Evolutionary conservation across 441 rosid species (phyloP), one percentile per base, ranked within the genome.

Genomic region (Syzygium malaccense): DNA sequence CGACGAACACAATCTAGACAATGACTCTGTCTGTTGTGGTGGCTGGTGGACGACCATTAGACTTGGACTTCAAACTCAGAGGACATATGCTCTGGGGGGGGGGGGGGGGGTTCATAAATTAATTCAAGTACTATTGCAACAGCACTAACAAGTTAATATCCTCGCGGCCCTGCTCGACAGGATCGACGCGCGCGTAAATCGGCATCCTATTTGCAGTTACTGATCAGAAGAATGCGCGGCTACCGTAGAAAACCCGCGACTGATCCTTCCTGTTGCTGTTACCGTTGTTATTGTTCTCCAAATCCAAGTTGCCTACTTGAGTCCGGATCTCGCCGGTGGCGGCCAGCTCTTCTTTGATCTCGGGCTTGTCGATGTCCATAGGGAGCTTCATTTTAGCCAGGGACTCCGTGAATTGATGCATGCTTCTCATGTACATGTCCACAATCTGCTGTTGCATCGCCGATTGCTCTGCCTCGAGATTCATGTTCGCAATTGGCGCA

Each of bases 351-450:
- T 91, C 91, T 86, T 92, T 92, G 7, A 68, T 30, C 87, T 91
- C 91, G 0, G 90, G 93, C 85, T 93, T 94, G 90, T 91, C 95
- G 18, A 96, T 93, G 91, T 96, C 95, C 96, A 96, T 94, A 0
- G 98, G 99, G 19, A 97, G 98, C 93, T 98, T 96, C 99, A 97
- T 97, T 58, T 96, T 94, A 7, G 97, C 96, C 86, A 97, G 91
- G 19, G 99, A 96, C 87, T 97, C 99, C 1, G 98, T 96, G 41
- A 96, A 97, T 79, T 96, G 99, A 19, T 97, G 98, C 99, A 97
- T 95, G 86, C 99, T 97, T 88, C 95, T 97, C 99, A 95, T 97
- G 93, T 97, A 97, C 97, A 97, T 96, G 88, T 96, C 99, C 48
- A 96, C 98, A 88, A 96, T 97, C 86, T 96, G 96, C 91, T 96